phyloP scores from a whole-genome alignment of 192 early-diverging fungal species.

The Coemansia sp. region DNA sequence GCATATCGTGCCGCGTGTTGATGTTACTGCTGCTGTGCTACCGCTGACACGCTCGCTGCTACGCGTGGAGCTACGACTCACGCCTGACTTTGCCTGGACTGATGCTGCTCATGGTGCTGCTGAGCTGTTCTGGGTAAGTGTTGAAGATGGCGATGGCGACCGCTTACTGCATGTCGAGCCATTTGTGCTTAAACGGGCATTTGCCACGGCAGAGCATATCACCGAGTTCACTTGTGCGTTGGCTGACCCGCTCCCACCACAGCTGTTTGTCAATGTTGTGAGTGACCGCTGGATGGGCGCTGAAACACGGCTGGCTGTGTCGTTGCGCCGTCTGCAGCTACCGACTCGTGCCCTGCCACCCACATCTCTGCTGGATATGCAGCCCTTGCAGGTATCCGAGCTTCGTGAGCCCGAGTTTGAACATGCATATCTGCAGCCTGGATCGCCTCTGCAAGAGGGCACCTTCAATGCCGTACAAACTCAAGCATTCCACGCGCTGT shows the following conservation, averaged over 20 bases:
- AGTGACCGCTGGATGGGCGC: slow-evolving; percentile 94
- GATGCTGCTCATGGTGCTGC: slow-evolving; percentile 81
- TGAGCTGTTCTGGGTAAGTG: slow-evolving; percentile 91
- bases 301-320: slow-evolving; percentile 89
- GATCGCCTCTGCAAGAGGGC: slow-evolving; percentile 8
- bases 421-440: slow-evolving; percentile 53
- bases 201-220: slow-evolving; percentile 78
- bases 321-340: slow-evolving; percentile 87
- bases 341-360: slow-evolving; percentile 93
- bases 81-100: slow-evolving; percentile 93
- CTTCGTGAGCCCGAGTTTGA: slow-evolving; percentile 73
- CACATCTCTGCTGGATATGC: slow-evolving; percentile 91
- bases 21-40: slow-evolving; percentile 83
- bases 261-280: slow-evolving; percentile 91
- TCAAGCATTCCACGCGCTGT: slow-evolving; percentile 89
- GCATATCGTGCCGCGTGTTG: slow-evolving; percentile 93
- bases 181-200: slow-evolving; percentile 86
- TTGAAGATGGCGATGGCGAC: slow-evolving; percentile 93
- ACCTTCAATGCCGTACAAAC: slow-evolving; percentile 96
- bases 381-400: slow-evolving; percentile 79
- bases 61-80: slow-evolving; percentile 86
- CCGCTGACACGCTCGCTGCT: slow-evolving; percentile 90
- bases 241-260: slow-evolving; percentile 90
- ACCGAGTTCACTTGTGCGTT: slow-evolving; percentile 89
- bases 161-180: slow-evolving; percentile 83